These are phyloP conservation scores for Lepidium campestre DNA, from an alignment of 441 rosid genomes.

Conservation along the genomic window DNA sequence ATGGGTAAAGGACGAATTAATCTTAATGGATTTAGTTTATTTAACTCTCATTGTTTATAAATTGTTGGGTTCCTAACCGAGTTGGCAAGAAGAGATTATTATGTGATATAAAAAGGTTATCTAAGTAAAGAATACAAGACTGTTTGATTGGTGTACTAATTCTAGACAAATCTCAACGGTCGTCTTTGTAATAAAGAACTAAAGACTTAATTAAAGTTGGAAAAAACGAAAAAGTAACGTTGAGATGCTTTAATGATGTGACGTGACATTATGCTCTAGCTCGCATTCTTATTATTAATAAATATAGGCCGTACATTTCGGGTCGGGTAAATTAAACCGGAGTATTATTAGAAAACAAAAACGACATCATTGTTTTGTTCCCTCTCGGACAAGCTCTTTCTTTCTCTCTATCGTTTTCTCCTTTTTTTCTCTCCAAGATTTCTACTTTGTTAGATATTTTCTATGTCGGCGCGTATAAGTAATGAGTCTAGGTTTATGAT, in stretches of 20 bases:
- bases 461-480: background rate
- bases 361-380: background rate
- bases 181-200: slow-evolving; percentile 24
- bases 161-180: slow-evolving; percentile 33
- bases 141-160: slow-evolving; percentile 6
- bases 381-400: background rate
- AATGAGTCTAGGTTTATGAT: background rate
- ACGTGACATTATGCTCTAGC: slow-evolving; percentile 22
- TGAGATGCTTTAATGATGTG: slow-evolving; percentile 18
- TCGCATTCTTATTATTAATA: background rate
- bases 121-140: background rate
- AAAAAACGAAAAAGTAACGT: slow-evolving; percentile 21
- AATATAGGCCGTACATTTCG: background rate
- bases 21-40: background rate
- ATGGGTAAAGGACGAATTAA: background rate
- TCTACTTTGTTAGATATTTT: background rate
- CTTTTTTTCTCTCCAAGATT: background rate
- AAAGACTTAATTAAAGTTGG: slow-evolving; percentile 14
- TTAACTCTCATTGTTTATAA: background rate
- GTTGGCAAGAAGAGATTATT: background rate
- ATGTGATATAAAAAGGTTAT: background rate
- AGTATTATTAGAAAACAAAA: background rate
- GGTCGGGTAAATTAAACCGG: background rate
- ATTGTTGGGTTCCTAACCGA: background rate
- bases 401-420: background rate